Conservation (phyloP, 768 basidiomycete genomes). For the Agaricus sinodeliciosus region DNA sequence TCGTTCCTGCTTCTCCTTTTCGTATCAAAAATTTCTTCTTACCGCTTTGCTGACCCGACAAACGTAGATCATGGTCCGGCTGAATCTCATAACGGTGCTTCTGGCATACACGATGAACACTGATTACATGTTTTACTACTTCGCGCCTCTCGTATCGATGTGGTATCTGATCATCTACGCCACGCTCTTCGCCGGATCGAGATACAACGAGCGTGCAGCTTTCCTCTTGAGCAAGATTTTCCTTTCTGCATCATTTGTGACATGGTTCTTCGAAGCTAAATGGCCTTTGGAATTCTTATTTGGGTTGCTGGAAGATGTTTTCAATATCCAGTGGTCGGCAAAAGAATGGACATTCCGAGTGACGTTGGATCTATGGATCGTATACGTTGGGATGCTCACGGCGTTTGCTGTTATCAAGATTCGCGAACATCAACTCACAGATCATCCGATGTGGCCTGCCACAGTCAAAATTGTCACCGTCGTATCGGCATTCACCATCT, state of each 20-base stretch:
- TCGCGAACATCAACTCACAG: slow-evolving; percentile 64
- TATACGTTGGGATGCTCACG: slow-evolving; percentile 80
- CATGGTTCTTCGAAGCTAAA: slow-evolving; percentile 56
- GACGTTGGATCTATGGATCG: slow-evolving; percentile 83
- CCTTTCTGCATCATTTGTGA: slow-evolving; percentile 55
- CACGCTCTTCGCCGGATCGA: slow-evolving; percentile 67
- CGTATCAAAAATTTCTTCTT: slow-evolving; percentile 4
- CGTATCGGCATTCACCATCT: slow-evolving; percentile 44
- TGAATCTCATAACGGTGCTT: slow-evolving; percentile 77
- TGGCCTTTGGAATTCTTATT: slow-evolving; percentile 66
- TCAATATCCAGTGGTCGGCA: slow-evolving; percentile 77
- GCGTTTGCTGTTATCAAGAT: slow-evolving; percentile 70
- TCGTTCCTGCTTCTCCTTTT: background rate
- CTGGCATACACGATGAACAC: slow-evolving; percentile 91
- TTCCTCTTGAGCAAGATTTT: slow-evolving; percentile 71
- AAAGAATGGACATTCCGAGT: slow-evolving; percentile 87
- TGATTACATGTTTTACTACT: slow-evolving; percentile 87
- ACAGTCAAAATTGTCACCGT: slow-evolving; percentile 41
- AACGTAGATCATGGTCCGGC: slow-evolving; percentile 62
- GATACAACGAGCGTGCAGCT: slow-evolving; percentile 60
- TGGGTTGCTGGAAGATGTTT: slow-evolving; percentile 52
- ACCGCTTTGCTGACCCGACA: slow-evolving; percentile 5
- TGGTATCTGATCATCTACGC: slow-evolving; percentile 85
- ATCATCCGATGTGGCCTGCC: slow-evolving; percentile 60
- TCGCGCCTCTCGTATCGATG: slow-evolving; percentile 83